phyloP scores from a whole-genome alignment of 768 basidiomycete genomes.

The Lentinula aciculospora region DNA sequence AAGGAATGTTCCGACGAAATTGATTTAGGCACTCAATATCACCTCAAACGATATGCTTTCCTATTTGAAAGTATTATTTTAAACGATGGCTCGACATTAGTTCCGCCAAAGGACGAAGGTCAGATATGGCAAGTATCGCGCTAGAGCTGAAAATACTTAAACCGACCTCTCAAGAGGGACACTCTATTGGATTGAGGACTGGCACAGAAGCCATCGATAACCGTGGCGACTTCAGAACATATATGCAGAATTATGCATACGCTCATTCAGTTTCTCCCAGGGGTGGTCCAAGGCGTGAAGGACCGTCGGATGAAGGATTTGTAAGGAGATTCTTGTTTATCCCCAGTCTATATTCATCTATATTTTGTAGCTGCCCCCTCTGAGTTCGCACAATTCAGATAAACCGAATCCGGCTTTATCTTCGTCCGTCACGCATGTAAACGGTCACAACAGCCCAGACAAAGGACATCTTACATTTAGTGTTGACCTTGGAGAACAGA shows the following conservation, averaged over 20 bases:
- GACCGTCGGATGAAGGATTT: constrained; percentile 88
- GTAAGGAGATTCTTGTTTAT: constrained; percentile 44
- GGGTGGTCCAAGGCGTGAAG: constrained; percentile 82
- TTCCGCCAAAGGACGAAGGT: constrained; percentile 74
- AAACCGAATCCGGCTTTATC: constrained; percentile 17
- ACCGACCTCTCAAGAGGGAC: neutral
- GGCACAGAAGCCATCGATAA: constrained; percentile 92
- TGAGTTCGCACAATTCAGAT: constrained; percentile 37
- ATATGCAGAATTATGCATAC: constrained; percentile 97
- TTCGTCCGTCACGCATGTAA: constrained; percentile 16
- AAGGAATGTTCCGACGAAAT: constrained; percentile 97
- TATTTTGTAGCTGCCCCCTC: constrained; percentile 50
- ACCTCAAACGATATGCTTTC: constrained; percentile 91
- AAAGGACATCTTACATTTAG: constrained; percentile 85
- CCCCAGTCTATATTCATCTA: neutral
- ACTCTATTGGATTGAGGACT: constrained; percentile 65
- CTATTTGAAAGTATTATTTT: constrained; percentile 88
- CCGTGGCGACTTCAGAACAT: constrained; percentile 89
- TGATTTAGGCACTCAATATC: constrained; percentile 97
- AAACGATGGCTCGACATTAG: constrained; percentile 81
- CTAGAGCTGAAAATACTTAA: neutral
- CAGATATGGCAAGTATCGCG: neutral
- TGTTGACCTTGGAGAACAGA: constrained; percentile 87
- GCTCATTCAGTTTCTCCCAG: constrained; percentile 60
- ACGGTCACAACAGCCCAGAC: constrained; percentile 34